These are phyloP conservation scores for Raffaelea arxii DNA, from an alignment of 2,329 filamentous ascomycete genomes.

Conservation along the genomic window DNA sequence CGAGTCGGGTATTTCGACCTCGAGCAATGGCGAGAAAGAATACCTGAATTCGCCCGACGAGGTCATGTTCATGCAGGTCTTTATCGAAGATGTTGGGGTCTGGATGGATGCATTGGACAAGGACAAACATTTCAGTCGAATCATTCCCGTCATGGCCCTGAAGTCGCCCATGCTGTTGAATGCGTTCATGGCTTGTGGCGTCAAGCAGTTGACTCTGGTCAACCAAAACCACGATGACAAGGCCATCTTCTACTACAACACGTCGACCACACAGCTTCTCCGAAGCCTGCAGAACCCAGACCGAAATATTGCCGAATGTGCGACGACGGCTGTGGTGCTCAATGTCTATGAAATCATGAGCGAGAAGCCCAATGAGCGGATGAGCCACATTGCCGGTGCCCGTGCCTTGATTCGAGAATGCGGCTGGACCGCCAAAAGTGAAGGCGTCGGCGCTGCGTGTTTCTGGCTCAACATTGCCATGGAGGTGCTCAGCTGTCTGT, in stretches of 20 bases:
- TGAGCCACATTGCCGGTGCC: constrained; percentile 82
- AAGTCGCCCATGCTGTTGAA: constrained; percentile 82
- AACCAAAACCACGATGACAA: constrained; percentile 64
- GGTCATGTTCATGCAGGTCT: constrained; percentile 82
- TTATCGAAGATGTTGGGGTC: constrained; percentile 77
- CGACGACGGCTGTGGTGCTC: constrained; percentile 76
- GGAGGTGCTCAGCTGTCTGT: constrained; percentile 80
- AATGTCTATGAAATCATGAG: constrained; percentile 94
- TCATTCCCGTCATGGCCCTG: constrained; percentile 75
- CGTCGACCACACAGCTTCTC: constrained; percentile 68
- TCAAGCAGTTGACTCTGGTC: constrained; percentile 65
- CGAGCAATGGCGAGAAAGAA: constrained; percentile 33
- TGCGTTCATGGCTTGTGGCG: constrained; percentile 80
- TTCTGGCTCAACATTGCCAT: constrained; percentile 92
- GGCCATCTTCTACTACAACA: constrained; percentile 75
- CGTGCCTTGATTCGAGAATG: constrained; percentile 83
- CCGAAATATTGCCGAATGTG: constrained; percentile 73
- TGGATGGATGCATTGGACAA: constrained; percentile 94
- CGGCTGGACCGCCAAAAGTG: constrained; percentile 71
- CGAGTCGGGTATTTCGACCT: neutral
- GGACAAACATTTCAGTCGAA: constrained; percentile 74
- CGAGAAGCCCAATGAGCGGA: constrained; percentile 65
- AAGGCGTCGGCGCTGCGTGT: constrained; percentile 74
- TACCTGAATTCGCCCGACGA: constrained; percentile 69
- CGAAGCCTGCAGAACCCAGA: constrained; percentile 74